These are phyloP conservation scores for Raffaelea ambrosiae DNA, from an alignment of 2,329 filamentous ascomycete species.

Conservation along the genomic window DNA sequence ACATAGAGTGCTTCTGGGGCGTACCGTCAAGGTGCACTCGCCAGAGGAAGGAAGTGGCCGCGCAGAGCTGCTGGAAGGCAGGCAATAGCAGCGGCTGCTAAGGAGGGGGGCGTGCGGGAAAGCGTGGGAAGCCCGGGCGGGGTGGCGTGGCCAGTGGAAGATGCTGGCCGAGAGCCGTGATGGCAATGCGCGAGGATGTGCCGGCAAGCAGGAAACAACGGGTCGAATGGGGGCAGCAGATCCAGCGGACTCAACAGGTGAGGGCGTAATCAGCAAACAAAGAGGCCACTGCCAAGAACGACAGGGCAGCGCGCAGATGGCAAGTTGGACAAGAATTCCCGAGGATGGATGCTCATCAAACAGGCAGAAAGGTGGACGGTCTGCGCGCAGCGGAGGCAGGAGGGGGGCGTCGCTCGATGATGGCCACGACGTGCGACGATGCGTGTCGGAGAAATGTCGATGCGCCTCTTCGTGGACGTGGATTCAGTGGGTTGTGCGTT, in stretches of 20 bases:
- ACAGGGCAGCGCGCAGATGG: constrained; percentile 13
- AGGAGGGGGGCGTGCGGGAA: too few relatives aligned
- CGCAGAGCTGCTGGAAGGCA: background rate
- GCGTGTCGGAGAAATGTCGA: constrained; percentile 22
- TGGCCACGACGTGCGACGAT: constrained; percentile 24
- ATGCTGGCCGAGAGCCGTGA: constrained; percentile 4
- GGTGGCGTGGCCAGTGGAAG: background rate
- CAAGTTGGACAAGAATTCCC: constrained; percentile 19
- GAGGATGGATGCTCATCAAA: constrained; percentile 23
- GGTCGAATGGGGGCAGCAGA: constrained; percentile 32
- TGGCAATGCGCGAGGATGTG: constrained; percentile 7
- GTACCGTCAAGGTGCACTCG: constrained; percentile 17
- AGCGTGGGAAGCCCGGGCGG: too few relatives aligned
- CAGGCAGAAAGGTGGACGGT: constrained; percentile 8
- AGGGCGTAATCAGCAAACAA: constrained; percentile 20
- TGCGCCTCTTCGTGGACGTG: too few relatives aligned
- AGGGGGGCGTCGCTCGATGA: constrained; percentile 18
- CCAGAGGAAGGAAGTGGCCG: constrained; percentile 4
- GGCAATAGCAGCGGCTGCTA: background rate
- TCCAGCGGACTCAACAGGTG: constrained; percentile 29
- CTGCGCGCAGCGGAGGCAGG: constrained; percentile 16
- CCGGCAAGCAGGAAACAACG: constrained; percentile 21
- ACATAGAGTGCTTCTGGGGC: constrained; percentile 8
- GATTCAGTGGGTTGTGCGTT: background rate
- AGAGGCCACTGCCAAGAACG: constrained; percentile 16